phyloP scores from a whole-genome alignment of 805 yeast species.

The Deakozyma indianensis region DNA sequence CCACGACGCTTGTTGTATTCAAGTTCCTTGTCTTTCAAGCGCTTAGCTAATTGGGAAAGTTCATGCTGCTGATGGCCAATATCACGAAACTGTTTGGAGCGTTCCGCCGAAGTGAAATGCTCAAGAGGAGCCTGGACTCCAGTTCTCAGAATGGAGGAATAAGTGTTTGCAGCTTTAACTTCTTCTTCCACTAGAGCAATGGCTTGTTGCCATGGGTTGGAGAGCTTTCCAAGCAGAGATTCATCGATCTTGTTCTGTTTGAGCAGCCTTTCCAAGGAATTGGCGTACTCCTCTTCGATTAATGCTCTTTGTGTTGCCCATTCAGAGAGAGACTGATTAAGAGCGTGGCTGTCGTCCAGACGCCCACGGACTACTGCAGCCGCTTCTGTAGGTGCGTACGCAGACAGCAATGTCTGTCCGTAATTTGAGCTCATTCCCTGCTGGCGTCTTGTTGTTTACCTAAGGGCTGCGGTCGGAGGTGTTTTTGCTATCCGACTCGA shows the following conservation, averaged over 20 bases:
- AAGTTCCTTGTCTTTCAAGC: slow-evolving; percentile 27
- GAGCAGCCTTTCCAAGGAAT: slow-evolving; percentile 24
- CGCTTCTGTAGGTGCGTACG: slow-evolving; percentile 41
- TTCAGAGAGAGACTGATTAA: slow-evolving; percentile 44
- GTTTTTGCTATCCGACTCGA: not conserved
- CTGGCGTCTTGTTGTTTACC: too few species aligned
- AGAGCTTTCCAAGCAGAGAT: not conserved
- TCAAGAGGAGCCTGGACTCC: not conserved
- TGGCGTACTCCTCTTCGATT: slow-evolving; percentile 30
- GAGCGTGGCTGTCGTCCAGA: slow-evolving; percentile 35
- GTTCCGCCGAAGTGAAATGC: not conserved
- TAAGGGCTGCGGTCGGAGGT: too few species aligned
- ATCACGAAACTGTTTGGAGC: not conserved
- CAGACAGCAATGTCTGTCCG: slow-evolving; percentile 27
- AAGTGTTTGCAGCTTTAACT: not conserved
- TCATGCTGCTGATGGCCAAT: slow-evolving; percentile 23
- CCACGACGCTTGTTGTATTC: slow-evolving; percentile 25
- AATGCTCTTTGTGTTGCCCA: slow-evolving; percentile 41
- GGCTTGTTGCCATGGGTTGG: not conserved
- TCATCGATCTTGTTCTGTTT: not conserved
- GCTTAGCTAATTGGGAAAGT: slow-evolving; percentile 29
- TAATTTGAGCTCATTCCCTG: slow-evolving; percentile 14
- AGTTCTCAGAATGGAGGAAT: not conserved
- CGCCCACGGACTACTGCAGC: slow-evolving; percentile 42
- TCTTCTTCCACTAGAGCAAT: not conserved